Percentiles rank a stretch among this genome's conserved stretches.
These are phyloP conservation scores for Verticillium longisporum DNA, from an alignment of 2,329 filamentous ascomycete species.

Conservation along the genomic window DNA sequence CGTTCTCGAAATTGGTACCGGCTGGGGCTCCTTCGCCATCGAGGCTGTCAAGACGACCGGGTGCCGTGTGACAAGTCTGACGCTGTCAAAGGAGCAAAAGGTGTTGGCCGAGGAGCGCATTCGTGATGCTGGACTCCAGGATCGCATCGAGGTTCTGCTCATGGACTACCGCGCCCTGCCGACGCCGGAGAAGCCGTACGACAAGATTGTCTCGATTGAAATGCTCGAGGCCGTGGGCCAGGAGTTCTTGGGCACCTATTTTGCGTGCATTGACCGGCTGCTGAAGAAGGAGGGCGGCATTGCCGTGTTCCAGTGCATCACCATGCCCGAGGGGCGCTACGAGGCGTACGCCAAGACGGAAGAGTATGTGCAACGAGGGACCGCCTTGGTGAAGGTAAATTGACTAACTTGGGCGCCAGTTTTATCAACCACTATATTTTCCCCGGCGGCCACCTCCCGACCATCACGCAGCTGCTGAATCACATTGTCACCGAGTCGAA, in stretches of 20 bases:
- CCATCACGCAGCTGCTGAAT: constrained; percentile 46
- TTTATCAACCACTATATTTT: constrained; percentile 77
- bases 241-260: constrained; percentile 62
- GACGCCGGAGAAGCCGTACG: constrained; percentile 47
- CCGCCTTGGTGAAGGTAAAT: too few relatives aligned
- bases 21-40: constrained; percentile 71
- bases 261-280: constrained; percentile 54
- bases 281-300: constrained; percentile 61
- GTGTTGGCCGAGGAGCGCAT: constrained; percentile 60
- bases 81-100: constrained; percentile 64
- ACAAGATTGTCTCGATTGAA: constrained; percentile 69
- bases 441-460: constrained; percentile 65
- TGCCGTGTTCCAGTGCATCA: constrained; percentile 70
- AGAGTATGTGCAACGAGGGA: constrained; percentile 36
- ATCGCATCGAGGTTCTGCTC: constrained; percentile 57
- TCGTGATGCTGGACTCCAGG: constrained; percentile 47
- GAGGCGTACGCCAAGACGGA: constrained; percentile 58
- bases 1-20: constrained; percentile 68
- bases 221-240: constrained; percentile 71
- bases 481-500: constrained; percentile 55
- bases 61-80: constrained; percentile 63
- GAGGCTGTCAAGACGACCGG: constrained; percentile 59
- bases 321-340: constrained; percentile 64
- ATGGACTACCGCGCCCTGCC: constrained; percentile 62
- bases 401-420: constrained; percentile 18